Conservation (phyloP, 2,329 filamentous ascomycete species). For the Penicillium sp. region DNA sequence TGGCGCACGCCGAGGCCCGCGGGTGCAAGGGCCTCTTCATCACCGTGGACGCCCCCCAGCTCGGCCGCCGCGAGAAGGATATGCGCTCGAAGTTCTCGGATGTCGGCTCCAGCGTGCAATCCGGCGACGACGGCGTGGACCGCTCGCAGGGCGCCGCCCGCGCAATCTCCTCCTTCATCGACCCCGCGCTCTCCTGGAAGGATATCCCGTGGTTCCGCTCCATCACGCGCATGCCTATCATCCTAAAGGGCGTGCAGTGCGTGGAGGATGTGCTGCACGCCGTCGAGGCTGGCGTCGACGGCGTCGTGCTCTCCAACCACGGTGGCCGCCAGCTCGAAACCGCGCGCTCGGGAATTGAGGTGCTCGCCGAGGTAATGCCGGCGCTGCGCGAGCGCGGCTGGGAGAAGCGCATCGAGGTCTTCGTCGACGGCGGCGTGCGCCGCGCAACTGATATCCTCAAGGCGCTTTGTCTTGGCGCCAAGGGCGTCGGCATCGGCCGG, state of each 20-base stretch:
- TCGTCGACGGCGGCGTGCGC: conserved; percentile 84
- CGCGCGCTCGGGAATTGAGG: conserved; percentile 81
- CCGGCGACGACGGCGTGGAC: conserved; percentile 66
- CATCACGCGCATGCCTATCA: conserved; percentile 91
- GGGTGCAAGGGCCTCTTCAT: conserved; percentile 97
- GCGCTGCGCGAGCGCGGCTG: conserved; percentile 71
- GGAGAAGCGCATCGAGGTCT: conserved; percentile 72
- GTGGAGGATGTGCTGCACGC: conserved; percentile 92
- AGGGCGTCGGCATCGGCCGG: conserved; percentile 86
- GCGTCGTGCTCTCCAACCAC: conserved; percentile 93
- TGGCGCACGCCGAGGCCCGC: conserved; percentile 83
- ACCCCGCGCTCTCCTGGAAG: conserved; percentile 87
- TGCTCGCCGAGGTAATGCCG: conserved; percentile 91
- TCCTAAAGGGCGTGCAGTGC: conserved; percentile 93
- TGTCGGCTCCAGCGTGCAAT: conserved; percentile 76
- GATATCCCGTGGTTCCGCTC: conserved; percentile 90
- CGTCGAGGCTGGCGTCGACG: conserved; percentile 76
- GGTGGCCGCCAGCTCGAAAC: conserved; percentile 93
- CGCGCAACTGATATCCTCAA: conserved; percentile 94
- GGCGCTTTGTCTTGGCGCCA: conserved; percentile 86
- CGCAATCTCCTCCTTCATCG: conserved; percentile 95
- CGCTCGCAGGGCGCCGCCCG: conserved; percentile 87
- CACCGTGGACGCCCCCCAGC: conserved; percentile 94
- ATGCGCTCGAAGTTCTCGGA: conserved; percentile 93
- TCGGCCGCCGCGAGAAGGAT: conserved; percentile 93